These are phyloP conservation scores for Pyrrhoderma lamaoense DNA, from an alignment of 1,284 basidiomycete genomes.

Conservation along the genomic window DNA sequence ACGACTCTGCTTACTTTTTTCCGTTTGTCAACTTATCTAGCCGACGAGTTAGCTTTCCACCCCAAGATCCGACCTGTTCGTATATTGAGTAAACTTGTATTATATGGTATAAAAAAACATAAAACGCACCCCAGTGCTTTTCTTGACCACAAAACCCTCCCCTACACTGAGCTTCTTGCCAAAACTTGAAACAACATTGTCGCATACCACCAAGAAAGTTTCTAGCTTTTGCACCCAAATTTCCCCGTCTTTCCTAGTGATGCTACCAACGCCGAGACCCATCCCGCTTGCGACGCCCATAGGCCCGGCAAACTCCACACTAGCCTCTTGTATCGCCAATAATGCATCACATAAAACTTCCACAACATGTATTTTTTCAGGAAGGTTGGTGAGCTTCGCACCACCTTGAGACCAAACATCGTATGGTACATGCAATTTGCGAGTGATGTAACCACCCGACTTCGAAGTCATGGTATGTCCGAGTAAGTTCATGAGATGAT, in stretches of 20 bases:
- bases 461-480: slow-evolving; percentile 74
- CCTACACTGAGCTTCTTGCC: slow-evolving; percentile 87
- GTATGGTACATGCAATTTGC: slow-evolving; percentile 79
- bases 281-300: slow-evolving; percentile 70
- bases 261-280: slow-evolving; percentile 59
- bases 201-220: slow-evolving; percentile 70
- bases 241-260: slow-evolving; percentile 65
- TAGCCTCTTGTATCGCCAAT: slow-evolving; percentile 62
- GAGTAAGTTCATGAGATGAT: slow-evolving; percentile 82
- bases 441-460: slow-evolving; percentile 84
- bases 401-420: slow-evolving; percentile 89
- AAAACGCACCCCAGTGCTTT: slow-evolving; percentile 54
- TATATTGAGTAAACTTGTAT: slow-evolving; percentile 23
- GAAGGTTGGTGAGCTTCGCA: slow-evolving; percentile 71
- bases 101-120: background rate
- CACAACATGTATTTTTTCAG: slow-evolving; percentile 82
- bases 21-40: slow-evolving; percentile 89
- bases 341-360: slow-evolving; percentile 70
- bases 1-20: slow-evolving; percentile 61
- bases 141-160: slow-evolving; percentile 77
- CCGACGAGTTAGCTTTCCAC: slow-evolving; percentile 73
- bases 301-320: slow-evolving; percentile 65
- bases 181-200: slow-evolving; percentile 77
- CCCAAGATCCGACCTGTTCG: slow-evolving; percentile 59
- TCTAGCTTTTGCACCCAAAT: slow-evolving; percentile 64